Evolutionary conservation across 495 filamentous ascomycete species (phyloP), one percentile per base, ranked within the genome.

Genomic region (Neurospora sp.): DNA sequence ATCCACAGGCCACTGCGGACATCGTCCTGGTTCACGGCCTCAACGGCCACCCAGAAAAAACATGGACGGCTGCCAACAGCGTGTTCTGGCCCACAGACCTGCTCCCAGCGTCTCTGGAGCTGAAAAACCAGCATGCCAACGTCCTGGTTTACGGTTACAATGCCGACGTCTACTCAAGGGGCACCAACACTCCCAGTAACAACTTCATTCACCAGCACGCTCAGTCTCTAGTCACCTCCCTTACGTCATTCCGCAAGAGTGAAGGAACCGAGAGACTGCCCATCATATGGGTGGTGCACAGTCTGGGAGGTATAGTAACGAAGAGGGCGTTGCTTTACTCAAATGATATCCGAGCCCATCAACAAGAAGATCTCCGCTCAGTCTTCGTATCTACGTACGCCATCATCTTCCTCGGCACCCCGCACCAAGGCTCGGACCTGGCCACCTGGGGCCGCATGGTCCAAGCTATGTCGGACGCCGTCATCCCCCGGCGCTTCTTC

Each of bases 131-230:
- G 68, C 88, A 87, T 71, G 89, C 90, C 27, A 87, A 94, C 40
- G 87, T 97, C 44, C 81, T 97, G 69, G 91, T 91, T 7, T 96
- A 94, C 78, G 93, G 93, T 4, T 97, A 96, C 79, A 93, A 97
- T 77, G 91, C 92, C 65, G 90, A 93, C 76, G 91, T 94, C 40
- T 88, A 89, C 48, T 85, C 81, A 20, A 82, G 82, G 40, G 81
- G 84, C 70, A 81, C 79, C 38, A 78, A 77, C n/a, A 82, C 73
- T 38, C 82, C 83, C 79, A 72, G 90, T 68, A 89, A 89, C 68
- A 93, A 94, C 80, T 90, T 90, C 75, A 89, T 97, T 73, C 90
- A 92, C 73, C 90, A 93, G 75, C 93, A 97, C 82, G 93, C 93
- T 6, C 90, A 94, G 78, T 93, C 89, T n/a, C 84, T 97, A 14